A percentile compares a stretch with the other conserved stretches of the same genome.
Evolutionary conservation across 2,329 filamentous ascomycete species (phyloP).

Genomic region (Trichophyton schoenleinii): DNA sequence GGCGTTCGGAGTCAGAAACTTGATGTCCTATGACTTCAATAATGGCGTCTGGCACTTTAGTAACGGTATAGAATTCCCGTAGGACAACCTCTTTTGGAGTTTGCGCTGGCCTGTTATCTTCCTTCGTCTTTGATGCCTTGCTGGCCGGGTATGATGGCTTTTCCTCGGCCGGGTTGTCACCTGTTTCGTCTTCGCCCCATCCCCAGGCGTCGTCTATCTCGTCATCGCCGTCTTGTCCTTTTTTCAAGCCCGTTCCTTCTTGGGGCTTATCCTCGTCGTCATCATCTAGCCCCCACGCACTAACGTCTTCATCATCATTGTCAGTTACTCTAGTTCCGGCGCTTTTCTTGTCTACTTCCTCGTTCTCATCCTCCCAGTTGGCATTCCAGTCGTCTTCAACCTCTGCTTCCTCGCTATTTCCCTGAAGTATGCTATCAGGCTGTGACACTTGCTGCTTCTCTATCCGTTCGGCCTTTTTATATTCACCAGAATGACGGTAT

Average conservation of each 20-base stretch:
- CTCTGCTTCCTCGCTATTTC: constrained; percentile 44
- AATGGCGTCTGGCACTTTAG: constrained; percentile 70
- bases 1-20: constrained; percentile 29
- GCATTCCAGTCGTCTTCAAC: constrained; percentile 66
- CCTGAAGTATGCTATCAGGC: constrained; percentile 53
- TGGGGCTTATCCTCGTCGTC: constrained; percentile 16
- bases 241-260: constrained; percentile 17
- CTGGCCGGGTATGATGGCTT: constrained; percentile 13
- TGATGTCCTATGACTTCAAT: constrained; percentile 32
- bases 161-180: constrained; percentile 24
- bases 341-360: constrained; percentile 32
- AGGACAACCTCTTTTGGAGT: constrained; percentile 56
- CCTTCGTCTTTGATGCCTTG: constrained; percentile 14
- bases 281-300: constrained; percentile 41
- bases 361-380: constrained; percentile 46
- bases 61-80: constrained; percentile 77
- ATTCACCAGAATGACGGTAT: constrained; percentile 51
- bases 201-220: constrained; percentile 60
- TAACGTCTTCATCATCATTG: constrained; percentile 34
- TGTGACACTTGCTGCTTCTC: constrained; percentile 69
- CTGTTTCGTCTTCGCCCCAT: constrained; percentile 56
- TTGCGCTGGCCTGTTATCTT: constrained; percentile 12
- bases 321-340: constrained; percentile 10
- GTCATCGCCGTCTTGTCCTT: constrained; percentile 27
- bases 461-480: constrained; percentile 64